These are phyloP conservation scores for Blastocrithidia nonstop DNA, from an alignment of 208 protist species.

Conservation along the genomic window DNA sequence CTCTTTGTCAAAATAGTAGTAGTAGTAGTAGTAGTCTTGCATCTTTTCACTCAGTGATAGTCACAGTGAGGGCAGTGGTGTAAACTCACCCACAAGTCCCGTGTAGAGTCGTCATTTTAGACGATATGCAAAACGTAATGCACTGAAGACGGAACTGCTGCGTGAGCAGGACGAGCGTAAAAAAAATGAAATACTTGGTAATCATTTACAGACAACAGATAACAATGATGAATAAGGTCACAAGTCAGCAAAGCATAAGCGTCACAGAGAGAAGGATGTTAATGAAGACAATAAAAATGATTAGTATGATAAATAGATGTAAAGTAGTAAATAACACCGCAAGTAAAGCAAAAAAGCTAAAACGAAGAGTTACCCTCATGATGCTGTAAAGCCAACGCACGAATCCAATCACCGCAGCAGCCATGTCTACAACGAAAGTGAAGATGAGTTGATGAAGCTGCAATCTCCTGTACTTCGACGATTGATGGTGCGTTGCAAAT, in stretches of 20 bases:
- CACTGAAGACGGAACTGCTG: constrained; percentile 72
- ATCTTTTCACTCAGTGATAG: no score
- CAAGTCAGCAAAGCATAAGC: constrained; percentile 14
- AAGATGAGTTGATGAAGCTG: constrained; percentile 17
- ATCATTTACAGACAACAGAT: no score
- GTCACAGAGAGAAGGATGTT: constrained; percentile 1
- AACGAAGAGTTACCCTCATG: neutral
- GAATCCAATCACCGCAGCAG: no score
- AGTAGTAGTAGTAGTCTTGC: no score
- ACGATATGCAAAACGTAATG: constrained; percentile 79
- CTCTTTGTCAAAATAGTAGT: no score
- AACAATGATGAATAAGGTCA: no score
- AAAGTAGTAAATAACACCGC: neutral
- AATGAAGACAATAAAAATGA: neutral
- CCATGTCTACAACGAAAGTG: neutral
- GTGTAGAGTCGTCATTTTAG: constrained; percentile 37
- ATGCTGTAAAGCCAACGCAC: no score
- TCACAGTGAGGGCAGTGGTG: no score
- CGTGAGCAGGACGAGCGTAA: constrained; percentile 12
- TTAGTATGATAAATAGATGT: no score
- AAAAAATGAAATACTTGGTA: no score
- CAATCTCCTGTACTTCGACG: constrained; percentile 49
- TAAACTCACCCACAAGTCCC: no score
- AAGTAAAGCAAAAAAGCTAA: constrained; percentile 3
- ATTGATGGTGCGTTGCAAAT: constrained; percentile 43